Conservation (phyloP, 768 basidiomycete genomes). For the Termitomyces eurrhizus region DNA sequence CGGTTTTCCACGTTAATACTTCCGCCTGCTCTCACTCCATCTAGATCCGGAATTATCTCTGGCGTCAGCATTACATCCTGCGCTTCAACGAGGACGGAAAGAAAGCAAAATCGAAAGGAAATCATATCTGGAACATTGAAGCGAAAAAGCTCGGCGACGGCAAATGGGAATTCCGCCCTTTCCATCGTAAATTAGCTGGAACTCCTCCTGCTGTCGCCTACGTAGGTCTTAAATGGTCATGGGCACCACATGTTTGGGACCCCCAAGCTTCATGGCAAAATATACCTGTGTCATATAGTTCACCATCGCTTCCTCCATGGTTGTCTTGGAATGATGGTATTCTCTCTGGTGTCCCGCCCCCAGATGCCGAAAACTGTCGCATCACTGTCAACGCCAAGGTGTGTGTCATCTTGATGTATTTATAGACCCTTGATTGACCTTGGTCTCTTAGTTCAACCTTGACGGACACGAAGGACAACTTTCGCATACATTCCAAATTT, state of each 20-base stretch:
- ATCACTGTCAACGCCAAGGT: slow-evolving; percentile 78
- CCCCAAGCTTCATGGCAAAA: slow-evolving; percentile 86
- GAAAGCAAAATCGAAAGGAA: slow-evolving; percentile 98
- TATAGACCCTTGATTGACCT: background rate
- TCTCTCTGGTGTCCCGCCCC: slow-evolving; percentile 75
- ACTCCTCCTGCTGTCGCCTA: slow-evolving; percentile 80
- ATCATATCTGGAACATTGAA: slow-evolving; percentile 99
- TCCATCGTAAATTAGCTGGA: slow-evolving; percentile 84
- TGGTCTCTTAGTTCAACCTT: slow-evolving; percentile 52
- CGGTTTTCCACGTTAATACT: slow-evolving; percentile 14
- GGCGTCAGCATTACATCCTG: slow-evolving; percentile 90
- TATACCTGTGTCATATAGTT: slow-evolving; percentile 74
- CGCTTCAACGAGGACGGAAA: slow-evolving; percentile 99
- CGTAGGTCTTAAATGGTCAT: slow-evolving; percentile 76
- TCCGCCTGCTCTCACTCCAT: slow-evolving; percentile 9
- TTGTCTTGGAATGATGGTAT: slow-evolving; percentile 83
- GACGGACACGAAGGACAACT: slow-evolving; percentile 74
- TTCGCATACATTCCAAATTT: slow-evolving; percentile 62
- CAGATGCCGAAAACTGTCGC: slow-evolving; percentile 71
- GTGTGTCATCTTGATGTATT: slow-evolving; percentile 18
- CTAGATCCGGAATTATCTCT: slow-evolving; percentile 91
- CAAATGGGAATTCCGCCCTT: slow-evolving; percentile 85
- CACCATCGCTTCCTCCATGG: slow-evolving; percentile 83
- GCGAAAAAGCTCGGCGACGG: slow-evolving; percentile 79
- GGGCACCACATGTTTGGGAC: slow-evolving; percentile 95